Base-by-base conservation (phyloP, 208 protist species). In the Trypanosoma congolense region DNA sequence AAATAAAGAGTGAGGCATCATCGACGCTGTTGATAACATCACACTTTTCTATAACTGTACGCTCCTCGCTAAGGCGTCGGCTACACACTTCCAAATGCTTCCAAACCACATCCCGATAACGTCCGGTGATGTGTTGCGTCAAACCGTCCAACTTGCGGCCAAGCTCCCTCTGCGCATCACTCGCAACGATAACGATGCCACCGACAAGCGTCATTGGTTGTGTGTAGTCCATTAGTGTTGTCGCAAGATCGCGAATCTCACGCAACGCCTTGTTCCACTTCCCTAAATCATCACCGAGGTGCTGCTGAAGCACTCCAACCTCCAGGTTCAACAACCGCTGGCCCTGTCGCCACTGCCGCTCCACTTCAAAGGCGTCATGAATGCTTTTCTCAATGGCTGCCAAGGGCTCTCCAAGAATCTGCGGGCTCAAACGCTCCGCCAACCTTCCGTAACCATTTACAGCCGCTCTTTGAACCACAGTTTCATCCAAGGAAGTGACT, bases 1-100 rank as follows among this genome's bases (percentile, higher is more conserved):
- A 77, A 18, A 94, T 58, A 53, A 94, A 90, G 6, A 49, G 31
- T 0, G 78, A 75, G 4, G 87, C 81, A 54, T 91, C 87, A 51
- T 71, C 72, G 24, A 81, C 68, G 58, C 77, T 65, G 48, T 74
- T 77, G 28, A 98, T 97, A 4, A 97, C 96, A 43, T 98, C 82
- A 36, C 87, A 74, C 1, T 80, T 93, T 28, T 95, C 87, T 0
- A 74, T 70, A 36, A 85, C 87, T 2, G 63, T 41, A 35, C 88
- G 74, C 29, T 78, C 75, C 54, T 75, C 67, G 22, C 65, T 68
- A 26, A 96, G 73, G 18, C 50, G 53, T 26, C 66, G 43, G 44
- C 80, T 87, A 38, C 70, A 73, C 4, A 40, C 49, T 21, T 85
- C 78, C 53, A 90, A 62, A 51, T 87, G 74, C 29, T 58, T 67